Conservation (phyloP, 768 basidiomycete species). For the Auriscalpium microsporum region DNA sequence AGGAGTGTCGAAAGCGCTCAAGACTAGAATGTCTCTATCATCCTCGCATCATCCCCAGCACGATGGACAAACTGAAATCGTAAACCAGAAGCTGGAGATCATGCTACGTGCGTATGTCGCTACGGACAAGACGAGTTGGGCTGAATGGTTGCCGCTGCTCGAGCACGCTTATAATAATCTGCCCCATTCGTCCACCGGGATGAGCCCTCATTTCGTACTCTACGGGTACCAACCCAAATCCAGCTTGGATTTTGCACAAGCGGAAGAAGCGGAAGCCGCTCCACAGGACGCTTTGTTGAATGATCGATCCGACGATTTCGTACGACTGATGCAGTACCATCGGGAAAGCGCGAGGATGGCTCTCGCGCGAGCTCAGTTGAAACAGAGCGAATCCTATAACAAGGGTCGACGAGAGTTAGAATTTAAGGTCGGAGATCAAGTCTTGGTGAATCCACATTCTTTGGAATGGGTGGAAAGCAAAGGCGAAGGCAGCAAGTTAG, state of each 20-base stretch:
- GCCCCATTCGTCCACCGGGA: slow-evolving; percentile 7
- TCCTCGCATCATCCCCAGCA: neutral
- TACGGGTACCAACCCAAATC: slow-evolving; percentile 11
- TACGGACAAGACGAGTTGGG: neutral
- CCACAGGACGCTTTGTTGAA: too few species aligned
- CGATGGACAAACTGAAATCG: slow-evolving; percentile 14
- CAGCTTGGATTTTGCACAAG: neutral
- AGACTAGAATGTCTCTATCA: neutral
- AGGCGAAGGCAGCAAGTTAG: slow-evolving; percentile 17
- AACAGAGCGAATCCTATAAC: slow-evolving; percentile 12
- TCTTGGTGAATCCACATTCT: slow-evolving; percentile 17
- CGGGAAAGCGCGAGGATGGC: slow-evolving; percentile 6
- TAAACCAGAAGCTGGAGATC: slow-evolving; percentile 13
- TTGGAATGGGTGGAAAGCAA: slow-evolving; percentile 12
- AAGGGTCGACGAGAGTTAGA: slow-evolving; percentile 3
- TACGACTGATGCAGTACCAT: neutral
- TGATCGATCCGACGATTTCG: neutral
- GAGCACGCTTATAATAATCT: slow-evolving; percentile 12
- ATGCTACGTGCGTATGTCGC: slow-evolving; percentile 11
- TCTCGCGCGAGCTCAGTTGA: slow-evolving; percentile 13
- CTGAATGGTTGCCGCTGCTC: neutral
- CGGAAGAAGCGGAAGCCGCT: neutral
- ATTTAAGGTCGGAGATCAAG: slow-evolving; percentile 18
- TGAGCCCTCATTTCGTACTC: slow-evolving; percentile 12
- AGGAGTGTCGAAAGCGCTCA: neutral